Conservation (phyloP, 148 eudicot genomes). For the Vaccinium corymbosum region DNA sequence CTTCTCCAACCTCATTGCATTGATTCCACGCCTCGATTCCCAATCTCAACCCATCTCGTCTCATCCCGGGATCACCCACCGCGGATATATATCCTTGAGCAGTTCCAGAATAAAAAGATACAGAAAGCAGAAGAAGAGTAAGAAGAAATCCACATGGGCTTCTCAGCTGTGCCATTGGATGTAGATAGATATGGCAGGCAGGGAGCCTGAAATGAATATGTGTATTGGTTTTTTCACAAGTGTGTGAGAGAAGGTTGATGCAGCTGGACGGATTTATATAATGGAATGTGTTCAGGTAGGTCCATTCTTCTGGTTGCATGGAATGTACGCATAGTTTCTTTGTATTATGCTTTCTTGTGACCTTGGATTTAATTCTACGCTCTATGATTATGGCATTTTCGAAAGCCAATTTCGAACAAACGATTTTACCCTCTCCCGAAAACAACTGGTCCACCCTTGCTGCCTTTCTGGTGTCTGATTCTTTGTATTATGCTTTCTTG, state of each 20-base stretch:
- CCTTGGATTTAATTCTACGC: background rate
- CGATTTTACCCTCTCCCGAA: no score
- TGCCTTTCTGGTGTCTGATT: no score
- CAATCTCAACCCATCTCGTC: constrained; percentile 39
- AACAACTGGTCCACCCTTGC: no score
- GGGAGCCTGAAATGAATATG: background rate
- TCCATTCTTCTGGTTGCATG: background rate
- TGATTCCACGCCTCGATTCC: constrained; percentile 55
- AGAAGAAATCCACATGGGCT: background rate
- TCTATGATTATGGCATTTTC: no score
- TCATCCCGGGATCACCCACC: constrained; percentile 36
- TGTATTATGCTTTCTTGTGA: background rate
- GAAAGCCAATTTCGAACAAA: no score
- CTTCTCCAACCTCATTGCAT: constrained; percentile 50
- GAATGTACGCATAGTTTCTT: background rate
- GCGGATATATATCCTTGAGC: constrained; percentile 18
- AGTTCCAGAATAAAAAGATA: background rate
- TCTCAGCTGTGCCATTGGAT: constrained; percentile 8
- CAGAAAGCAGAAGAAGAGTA: background rate
- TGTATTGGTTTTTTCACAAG: background rate
- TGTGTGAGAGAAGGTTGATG: background rate
- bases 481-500: no score
- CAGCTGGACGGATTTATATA: background rate
- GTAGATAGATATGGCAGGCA: background rate
- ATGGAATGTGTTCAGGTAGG: background rate